Base-by-base conservation (phyloP, 2,329 filamentous ascomycete genomes). In the Trichophyton schoenleinii region DNA sequence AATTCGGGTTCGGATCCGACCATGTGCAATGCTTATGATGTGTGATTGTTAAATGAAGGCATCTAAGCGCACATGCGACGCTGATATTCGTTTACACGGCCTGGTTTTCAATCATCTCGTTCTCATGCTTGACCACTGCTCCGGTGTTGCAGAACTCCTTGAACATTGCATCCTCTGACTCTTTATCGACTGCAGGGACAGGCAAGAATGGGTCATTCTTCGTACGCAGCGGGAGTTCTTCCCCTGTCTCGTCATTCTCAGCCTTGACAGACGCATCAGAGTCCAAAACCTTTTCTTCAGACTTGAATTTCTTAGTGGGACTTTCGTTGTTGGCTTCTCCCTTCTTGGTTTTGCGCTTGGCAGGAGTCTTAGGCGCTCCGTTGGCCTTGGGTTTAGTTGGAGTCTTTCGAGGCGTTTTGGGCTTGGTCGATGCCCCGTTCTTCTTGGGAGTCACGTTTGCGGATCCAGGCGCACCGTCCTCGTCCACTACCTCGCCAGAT, bases 381-480 rank as follows among this genome's bases (percentile, higher is more conserved):
- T 34, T 61, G 58, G 46, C 63, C 58, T 64, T 67, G 64, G 49
- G 65, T 48, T 64, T 73, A 8, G 48, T 55, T 2, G 62, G 52
- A 31, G 53, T 71, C 57, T 69, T 67, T 61, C 69, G 70, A 58
- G 66, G 63, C 42, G 52, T 61, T 20, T 48, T 62, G 52, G 13
- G 57, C 53, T 66, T 64, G 8, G 60, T 25, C 3, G 65, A 62
- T 3, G 66, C 60, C 20, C 44, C 59, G 67, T 61, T 46, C 63
- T 64, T 61, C 62, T 60, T 31, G 60, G 60, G 63, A 9, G 61
- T 62, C 36, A 64, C 67, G 53, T 57, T 67, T 69, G 58, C 68
- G 58, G 8, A 66, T 58, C 60, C 31, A 53, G 58, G 15, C 38
- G 42, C 9, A 11, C 36, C 57, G 18, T 58, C 63, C n/a, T 48